A percentile compares a stretch with the other conserved stretches of the same genome.
phyloP scores from a whole-genome alignment of 2,329 filamentous ascomycete genomes.

The Fusarium sp. region DNA sequence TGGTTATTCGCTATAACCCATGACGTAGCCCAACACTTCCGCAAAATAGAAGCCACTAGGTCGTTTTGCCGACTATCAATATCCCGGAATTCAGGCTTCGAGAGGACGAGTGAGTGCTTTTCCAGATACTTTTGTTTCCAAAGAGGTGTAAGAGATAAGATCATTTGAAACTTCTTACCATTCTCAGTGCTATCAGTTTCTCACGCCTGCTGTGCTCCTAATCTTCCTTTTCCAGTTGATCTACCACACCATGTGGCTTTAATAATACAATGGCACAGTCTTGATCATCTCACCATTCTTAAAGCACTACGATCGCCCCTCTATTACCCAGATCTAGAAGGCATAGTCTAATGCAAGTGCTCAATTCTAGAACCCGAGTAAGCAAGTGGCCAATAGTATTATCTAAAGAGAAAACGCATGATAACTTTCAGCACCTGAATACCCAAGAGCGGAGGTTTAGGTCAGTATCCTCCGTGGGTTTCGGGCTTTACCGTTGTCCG shows the following conservation, averaged over 20 bases:
- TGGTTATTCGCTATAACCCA: background rate
- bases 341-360: conserved; percentile 3
- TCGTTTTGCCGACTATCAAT: background rate
- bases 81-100: background rate
- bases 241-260: conserved; percentile 8
- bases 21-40: background rate
- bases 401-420: background rate
- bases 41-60: background rate
- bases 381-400: conserved; percentile 15
- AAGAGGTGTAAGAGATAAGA: background rate
- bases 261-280: conserved; percentile 24
- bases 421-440: background rate
- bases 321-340: conserved; percentile 27
- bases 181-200: background rate
- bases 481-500: conserved; percentile 18
- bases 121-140: background rate
- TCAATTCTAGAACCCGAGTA: background rate
- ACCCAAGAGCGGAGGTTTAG: background rate
- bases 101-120: background rate
- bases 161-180: background rate
- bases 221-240: background rate
- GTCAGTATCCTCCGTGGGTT: background rate
- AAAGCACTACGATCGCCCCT: conserved; percentile 21
- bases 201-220: background rate
- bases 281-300: conserved; percentile 29